Percentiles rank a stretch among this genome's conserved stretches.
phyloP scores from a whole-genome alignment of 2,329 filamentous ascomycete genomes.

The Fusarium dimerum region DNA sequence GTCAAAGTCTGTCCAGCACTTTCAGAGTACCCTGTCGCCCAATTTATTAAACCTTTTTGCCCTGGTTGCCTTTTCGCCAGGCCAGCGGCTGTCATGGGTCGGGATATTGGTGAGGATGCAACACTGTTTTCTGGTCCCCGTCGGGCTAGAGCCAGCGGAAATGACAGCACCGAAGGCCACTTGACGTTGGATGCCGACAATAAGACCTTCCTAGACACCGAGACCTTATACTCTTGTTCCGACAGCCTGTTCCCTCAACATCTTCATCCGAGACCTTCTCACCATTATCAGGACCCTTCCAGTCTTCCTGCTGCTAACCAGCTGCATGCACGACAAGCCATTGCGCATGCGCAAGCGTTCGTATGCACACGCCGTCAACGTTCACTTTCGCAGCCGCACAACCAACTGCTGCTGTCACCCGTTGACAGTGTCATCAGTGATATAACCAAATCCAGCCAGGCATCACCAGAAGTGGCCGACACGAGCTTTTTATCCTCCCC shows the following conservation, averaged over 20 bases:
- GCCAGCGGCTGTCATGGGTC: constrained; percentile 24
- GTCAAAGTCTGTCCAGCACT: constrained; percentile 11
- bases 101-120: constrained; percentile 24
- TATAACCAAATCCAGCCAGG: constrained; percentile 2
- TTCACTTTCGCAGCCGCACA: constrained; percentile 16
- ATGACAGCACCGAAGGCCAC: constrained; percentile 17
- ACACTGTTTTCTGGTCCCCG: constrained; percentile 21
- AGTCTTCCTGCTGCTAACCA: constrained; percentile 11
- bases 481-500: constrained; percentile 28
- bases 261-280: constrained; percentile 19
- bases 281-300: constrained; percentile 16
- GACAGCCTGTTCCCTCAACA: constrained; percentile 17
- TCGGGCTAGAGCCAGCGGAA: constrained; percentile 21
- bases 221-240: constrained; percentile 27
- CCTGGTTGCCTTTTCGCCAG: constrained; percentile 17
- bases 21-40: constrained; percentile 20
- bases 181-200: constrained; percentile 16
- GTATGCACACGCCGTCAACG: constrained; percentile 20
- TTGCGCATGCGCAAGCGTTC: constrained; percentile 21
- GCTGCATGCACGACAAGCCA: constrained; percentile 17
- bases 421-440: constrained; percentile 14
- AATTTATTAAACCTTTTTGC: constrained; percentile 8
- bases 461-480: constrained; percentile 17
- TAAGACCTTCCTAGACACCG: constrained; percentile 30
- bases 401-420: constrained; percentile 12